phyloP scores from a whole-genome alignment of 2,329 filamentous ascomycete species.

The Colletotrichum sansevieriae region DNA sequence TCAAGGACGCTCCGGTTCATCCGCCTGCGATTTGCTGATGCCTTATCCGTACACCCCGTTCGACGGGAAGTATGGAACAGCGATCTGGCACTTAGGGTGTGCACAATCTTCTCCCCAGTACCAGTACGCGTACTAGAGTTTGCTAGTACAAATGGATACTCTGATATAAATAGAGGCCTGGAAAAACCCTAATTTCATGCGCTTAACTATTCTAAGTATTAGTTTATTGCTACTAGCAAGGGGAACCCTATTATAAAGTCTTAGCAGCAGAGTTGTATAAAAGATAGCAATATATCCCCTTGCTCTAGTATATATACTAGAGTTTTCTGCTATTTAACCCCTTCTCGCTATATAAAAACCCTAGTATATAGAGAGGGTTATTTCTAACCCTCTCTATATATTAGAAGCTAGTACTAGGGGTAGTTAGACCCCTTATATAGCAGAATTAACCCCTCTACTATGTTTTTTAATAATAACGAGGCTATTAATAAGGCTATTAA shows the following conservation, averaged over 20 bases:
- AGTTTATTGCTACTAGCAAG: background rate
- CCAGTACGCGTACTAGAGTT: no score
- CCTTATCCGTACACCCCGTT: background rate
- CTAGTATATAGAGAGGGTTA: no score
- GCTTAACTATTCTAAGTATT: background rate
- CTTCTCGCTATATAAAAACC: no score
- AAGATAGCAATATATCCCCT: no score
- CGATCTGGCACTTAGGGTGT: no score
- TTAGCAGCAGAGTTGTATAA: no score
- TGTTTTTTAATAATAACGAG: background rate
- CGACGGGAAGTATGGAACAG: no score
- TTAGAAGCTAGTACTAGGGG: background rate
- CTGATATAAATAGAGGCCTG: background rate
- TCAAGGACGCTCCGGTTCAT: constrained; percentile 16
- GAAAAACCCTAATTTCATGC: background rate
- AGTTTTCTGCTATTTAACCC: no score
- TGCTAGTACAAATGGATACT: no score
- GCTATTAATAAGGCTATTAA: background rate
- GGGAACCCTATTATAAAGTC: background rate
- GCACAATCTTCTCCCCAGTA: no score
- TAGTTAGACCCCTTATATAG: background rate
- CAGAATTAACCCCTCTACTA: background rate
- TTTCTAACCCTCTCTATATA: no score
- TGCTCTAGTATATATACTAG: no score
- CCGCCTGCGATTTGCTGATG: constrained; percentile 21